phyloP scores from a whole-genome alignment of 2,329 filamentous ascomycete genomes.

The Lizonia empirigonia region DNA sequence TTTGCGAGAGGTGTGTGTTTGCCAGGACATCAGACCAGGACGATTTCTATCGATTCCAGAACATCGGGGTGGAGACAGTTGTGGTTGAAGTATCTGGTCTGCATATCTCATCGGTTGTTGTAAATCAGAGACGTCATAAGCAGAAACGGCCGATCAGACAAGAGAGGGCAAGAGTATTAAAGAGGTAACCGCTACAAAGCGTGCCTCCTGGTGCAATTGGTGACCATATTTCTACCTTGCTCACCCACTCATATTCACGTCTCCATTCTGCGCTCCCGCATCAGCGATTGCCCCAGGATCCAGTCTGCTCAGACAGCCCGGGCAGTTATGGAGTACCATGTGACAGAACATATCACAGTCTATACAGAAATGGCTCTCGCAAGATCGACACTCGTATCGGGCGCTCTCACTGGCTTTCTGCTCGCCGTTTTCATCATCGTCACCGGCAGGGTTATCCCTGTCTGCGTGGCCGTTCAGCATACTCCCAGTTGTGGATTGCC shows the following conservation, averaged over 20 bases:
- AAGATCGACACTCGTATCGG: constrained; percentile 88
- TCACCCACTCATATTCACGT: constrained; percentile 38
- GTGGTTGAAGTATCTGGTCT: neutral
- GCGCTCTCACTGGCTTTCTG: constrained; percentile 74
- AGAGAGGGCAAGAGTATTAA: no score
- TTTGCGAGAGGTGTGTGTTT: constrained; percentile 6
- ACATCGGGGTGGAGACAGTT: constrained; percentile 11
- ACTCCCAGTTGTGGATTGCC: constrained; percentile 18
- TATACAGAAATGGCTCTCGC: constrained; percentile 91
- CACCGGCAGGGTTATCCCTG: neutral
- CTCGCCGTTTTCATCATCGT: constrained; percentile 43
- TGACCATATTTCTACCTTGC: neutral
- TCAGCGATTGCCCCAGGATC: constrained; percentile 23
- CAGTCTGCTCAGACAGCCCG: constrained; percentile 71
- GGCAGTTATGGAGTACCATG: constrained; percentile 93
- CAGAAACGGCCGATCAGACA: no score
- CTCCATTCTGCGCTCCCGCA: constrained; percentile 25
- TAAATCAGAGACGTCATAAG: no score
- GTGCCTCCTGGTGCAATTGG: no score
- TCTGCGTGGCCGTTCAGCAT: constrained; percentile 7
- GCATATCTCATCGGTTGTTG: neutral
- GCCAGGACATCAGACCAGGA: constrained; percentile 16
- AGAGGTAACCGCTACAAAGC: no score
- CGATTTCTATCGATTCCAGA: constrained; percentile 20
- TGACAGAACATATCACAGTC: constrained; percentile 97